These are phyloP conservation scores for Daldinia grandis DNA, from an alignment of 495 filamentous ascomycete genomes.

Conservation along the genomic window DNA sequence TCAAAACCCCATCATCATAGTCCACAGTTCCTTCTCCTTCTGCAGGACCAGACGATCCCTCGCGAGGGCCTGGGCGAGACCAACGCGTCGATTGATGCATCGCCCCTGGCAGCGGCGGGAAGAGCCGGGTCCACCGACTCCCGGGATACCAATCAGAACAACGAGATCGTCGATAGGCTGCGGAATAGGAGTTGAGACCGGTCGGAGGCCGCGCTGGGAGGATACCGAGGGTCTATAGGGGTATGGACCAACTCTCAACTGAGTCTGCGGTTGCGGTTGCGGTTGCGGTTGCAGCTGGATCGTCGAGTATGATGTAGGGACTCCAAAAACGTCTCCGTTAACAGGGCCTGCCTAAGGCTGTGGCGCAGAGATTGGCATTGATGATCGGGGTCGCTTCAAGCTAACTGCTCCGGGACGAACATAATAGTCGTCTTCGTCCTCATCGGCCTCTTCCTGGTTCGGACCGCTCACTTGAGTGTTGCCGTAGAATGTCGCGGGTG, in stretches of 20 bases:
- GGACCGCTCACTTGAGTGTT: not conserved
- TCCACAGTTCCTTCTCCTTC: conserved; percentile 23
- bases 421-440: not conserved
- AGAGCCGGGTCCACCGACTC: not conserved
- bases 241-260: not conserved
- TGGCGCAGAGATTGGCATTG: conserved; percentile 30
- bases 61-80: not conserved
- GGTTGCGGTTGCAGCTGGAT: not conserved
- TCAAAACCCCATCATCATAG: conserved; percentile 22
- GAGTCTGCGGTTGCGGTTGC: not conserved
- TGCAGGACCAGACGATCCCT: conserved; percentile 11
- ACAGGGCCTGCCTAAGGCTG: conserved; percentile 32
- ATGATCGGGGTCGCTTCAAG: not conserved
- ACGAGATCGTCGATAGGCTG: conserved; percentile 10
- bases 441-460: not conserved
- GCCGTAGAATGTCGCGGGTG: not conserved
- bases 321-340: not conserved
- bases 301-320: not conserved
- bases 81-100: not conserved
- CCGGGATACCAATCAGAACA: conserved; percentile 9
- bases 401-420: not conserved
- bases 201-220: not conserved
- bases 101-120: not conserved
- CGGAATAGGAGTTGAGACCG: not conserved
- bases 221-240: not conserved